A percentile compares a stretch with the other conserved stretches of the same genome.
Conservation (phyloP, 306 rosid genomes). For the Vicia faba region DNA sequence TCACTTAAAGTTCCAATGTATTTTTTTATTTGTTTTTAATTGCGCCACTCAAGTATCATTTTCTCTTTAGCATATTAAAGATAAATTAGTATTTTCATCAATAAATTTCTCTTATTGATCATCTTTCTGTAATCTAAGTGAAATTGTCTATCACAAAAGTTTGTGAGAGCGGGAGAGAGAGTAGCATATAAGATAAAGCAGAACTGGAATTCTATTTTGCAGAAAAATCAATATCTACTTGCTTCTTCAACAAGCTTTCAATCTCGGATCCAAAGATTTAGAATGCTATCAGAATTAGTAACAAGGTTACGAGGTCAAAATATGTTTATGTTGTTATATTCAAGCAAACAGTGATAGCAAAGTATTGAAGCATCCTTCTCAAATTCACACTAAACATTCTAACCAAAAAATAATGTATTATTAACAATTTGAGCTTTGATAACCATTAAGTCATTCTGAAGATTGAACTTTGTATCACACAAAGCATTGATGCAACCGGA, state of each 20-base stretch:
- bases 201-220: not conserved
- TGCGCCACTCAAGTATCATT: too few species aligned
- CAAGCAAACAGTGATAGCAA: not conserved
- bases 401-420: constrained; percentile 17
- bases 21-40: too few species aligned
- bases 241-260: not conserved
- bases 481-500: not conserved
- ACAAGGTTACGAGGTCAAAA: not conserved
- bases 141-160: too few species aligned
- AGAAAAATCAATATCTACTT: not conserved
- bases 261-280: not conserved
- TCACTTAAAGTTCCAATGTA: too few species aligned
- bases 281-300: not conserved
- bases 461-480: constrained; percentile 2
- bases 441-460: constrained; percentile 8
- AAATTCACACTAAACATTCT: constrained; percentile 24
- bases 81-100: too few species aligned
- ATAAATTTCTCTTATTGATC: too few species aligned
- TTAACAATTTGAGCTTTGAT: constrained; percentile 34
- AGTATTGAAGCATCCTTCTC: not conserved
- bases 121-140: too few species aligned
- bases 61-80: too few species aligned
- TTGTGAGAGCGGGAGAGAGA: too few species aligned
- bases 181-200: too few species aligned
- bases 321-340: not conserved